phyloP scores from a whole-genome alignment of 2,329 filamentous ascomycete genomes.

The Talaromyces albobiverticillius region DNA sequence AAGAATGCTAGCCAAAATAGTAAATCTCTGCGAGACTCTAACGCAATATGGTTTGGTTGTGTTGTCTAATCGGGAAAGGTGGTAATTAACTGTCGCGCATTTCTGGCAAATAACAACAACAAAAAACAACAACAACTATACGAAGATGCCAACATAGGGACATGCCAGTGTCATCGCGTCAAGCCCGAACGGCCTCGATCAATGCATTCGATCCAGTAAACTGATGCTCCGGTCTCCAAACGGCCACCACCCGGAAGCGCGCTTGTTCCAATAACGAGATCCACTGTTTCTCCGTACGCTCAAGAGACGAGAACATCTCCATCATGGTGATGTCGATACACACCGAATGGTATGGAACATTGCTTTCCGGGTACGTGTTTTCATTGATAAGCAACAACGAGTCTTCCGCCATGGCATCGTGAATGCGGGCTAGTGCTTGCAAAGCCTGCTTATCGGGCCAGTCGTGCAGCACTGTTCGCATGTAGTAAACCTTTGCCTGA shows the following conservation, averaged over 20 bases:
- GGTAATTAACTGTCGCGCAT: no score
- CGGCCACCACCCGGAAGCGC: conserved; percentile 14
- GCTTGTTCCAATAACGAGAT: conserved; percentile 18
- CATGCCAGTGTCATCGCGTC: no score
- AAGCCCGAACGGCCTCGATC: conserved; percentile 1
- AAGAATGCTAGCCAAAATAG: no score
- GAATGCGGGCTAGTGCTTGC: conserved; percentile 18
- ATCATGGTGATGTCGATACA: conserved; percentile 21
- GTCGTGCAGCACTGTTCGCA: conserved; percentile 26
- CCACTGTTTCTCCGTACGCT: conserved; percentile 24
- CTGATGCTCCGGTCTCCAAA: background rate
- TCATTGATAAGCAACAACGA: conserved; percentile 29
- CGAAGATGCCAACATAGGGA: no score
- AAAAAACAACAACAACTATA: no score
- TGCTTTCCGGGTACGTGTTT: background rate
- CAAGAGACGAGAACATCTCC: conserved; percentile 18
- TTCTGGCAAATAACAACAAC: no score
- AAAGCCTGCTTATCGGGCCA: conserved; percentile 24
- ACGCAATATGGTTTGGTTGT: no score
- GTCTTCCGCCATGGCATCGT: conserved; percentile 22
- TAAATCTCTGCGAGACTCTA: no score
- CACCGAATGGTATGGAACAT: background rate
- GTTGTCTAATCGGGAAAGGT: no score
- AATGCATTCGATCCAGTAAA: background rate
- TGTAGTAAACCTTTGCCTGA: conserved; percentile 26